Conservation (phyloP, 2,329 filamentous ascomycete species). For the Microdochium nivale region DNA sequence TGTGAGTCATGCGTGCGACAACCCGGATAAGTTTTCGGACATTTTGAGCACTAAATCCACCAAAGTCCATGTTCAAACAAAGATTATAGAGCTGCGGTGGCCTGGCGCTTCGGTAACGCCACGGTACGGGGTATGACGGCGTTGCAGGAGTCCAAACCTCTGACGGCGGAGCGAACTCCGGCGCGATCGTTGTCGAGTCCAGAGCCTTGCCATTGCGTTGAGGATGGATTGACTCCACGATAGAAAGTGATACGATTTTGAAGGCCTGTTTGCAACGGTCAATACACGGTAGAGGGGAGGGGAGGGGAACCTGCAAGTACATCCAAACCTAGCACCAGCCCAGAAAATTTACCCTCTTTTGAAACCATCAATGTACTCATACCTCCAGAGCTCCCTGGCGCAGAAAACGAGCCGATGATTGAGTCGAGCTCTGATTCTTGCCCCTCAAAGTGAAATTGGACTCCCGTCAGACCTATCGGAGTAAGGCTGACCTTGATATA, state of each 20-base stretch:
- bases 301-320: conserved; percentile 1
- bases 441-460: conserved; percentile 6
- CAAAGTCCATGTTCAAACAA: conserved; percentile 11
- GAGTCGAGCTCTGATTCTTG: neutral
- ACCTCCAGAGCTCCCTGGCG: conserved; percentile 5
- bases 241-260: conserved; percentile 9
- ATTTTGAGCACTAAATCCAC: conserved; percentile 5
- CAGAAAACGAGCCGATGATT: conserved; percentile 5
- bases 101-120: neutral
- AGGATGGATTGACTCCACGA: conserved; percentile 1
- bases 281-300: neutral
- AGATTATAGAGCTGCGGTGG: conserved; percentile 7
- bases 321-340: conserved; percentile 9
- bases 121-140: conserved; percentile 4
- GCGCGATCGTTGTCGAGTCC: neutral
- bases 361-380: conserved; percentile 2
- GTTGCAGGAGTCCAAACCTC: conserved; percentile 10
- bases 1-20: conserved; percentile 7
- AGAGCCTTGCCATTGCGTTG: neutral
- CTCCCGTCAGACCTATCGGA: conserved; percentile 5
- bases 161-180: neutral
- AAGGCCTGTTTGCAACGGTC: conserved; percentile 5
- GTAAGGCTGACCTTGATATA: conserved; percentile 6
- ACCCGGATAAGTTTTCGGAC: conserved; percentile 5
- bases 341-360: neutral